Percentiles rank a stretch among this genome's conserved stretches.
Conservation (phyloP, 768 basidiomycete species). For the Hericium rajendrae region DNA sequence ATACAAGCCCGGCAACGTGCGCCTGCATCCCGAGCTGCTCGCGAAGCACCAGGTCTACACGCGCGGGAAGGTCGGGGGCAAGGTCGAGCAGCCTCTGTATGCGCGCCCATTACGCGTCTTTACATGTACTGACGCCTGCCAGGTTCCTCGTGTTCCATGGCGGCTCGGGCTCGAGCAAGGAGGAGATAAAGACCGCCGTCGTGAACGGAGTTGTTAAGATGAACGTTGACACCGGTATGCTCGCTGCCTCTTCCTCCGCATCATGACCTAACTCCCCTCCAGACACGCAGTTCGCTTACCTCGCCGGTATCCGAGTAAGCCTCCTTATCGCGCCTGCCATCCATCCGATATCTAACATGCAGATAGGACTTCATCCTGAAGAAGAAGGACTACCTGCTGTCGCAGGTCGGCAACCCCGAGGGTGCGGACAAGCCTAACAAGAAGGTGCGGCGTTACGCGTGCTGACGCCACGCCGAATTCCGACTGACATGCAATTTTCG, state of each 20-base stretch:
- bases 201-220: constrained; percentile 94
- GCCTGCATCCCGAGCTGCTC: constrained; percentile 83
- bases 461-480: background rate
- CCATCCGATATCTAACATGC: background rate
- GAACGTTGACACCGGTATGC: constrained; percentile 85
- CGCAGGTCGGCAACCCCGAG: constrained; percentile 96
- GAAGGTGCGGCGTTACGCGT: constrained; percentile 49
- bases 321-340: background rate
- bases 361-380: constrained; percentile 71
- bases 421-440: constrained; percentile 98
- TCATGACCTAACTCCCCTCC: constrained; percentile 5
- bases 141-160: constrained; percentile 99
- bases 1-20: constrained; percentile 98
- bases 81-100: constrained; percentile 71
- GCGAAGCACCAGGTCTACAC: constrained; percentile 82
- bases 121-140: background rate
- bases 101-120: constrained; percentile 19
- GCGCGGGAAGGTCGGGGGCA: constrained; percentile 53
- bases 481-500: background rate
- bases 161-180: constrained; percentile 93
- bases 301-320: constrained; percentile 68
- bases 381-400: constrained; percentile 81
- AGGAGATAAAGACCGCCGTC: constrained; percentile 92
- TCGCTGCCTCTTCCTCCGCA: background rate
- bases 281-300: constrained; percentile 90